These are phyloP conservation scores for Lactuca sativa DNA, from an alignment of 129 eudicot genomes.

Conservation along the genomic window DNA sequence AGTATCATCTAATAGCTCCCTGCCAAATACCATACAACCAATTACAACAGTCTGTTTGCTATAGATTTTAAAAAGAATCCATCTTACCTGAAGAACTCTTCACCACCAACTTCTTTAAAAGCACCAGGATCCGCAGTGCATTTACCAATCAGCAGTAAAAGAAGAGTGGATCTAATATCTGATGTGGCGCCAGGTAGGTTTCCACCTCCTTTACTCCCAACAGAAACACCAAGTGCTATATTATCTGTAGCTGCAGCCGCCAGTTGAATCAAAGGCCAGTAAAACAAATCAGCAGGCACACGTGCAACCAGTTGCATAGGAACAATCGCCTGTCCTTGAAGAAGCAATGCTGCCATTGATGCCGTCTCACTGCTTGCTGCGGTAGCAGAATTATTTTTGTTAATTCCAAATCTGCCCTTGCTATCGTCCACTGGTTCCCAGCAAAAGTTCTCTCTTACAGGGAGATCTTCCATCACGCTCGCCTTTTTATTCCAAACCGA, in stretches of 20 bases:
- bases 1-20: constrained; percentile 95
- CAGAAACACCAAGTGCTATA: constrained; percentile 97
- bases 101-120: constrained; percentile 85
- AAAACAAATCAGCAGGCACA: constrained; percentile 84
- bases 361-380: constrained; percentile 50
- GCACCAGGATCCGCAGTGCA: constrained; percentile 91
- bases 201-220: constrained; percentile 98
- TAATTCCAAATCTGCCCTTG: constrained; percentile 42
- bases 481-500: constrained; percentile 43
- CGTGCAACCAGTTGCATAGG: constrained; percentile 98
- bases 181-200: constrained; percentile 98
- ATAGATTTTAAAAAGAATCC: constrained; percentile 16
- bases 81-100: constrained; percentile 80
- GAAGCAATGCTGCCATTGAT: constrained; percentile 95
- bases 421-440: constrained; percentile 50
- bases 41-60: neutral
- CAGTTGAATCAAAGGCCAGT: constrained; percentile 98
- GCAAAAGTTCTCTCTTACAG: constrained; percentile 39
- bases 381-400: constrained; percentile 30
- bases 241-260: constrained; percentile 97
- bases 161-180: constrained; percentile 97
- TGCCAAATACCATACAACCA: constrained; percentile 37
- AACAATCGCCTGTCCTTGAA: constrained; percentile 91
- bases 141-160: constrained; percentile 87
- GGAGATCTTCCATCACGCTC: constrained; percentile 46